Base-by-base conservation (phyloP, 2,329 filamentous ascomycete species). In the Fusarium keratoplasticum region DNA sequence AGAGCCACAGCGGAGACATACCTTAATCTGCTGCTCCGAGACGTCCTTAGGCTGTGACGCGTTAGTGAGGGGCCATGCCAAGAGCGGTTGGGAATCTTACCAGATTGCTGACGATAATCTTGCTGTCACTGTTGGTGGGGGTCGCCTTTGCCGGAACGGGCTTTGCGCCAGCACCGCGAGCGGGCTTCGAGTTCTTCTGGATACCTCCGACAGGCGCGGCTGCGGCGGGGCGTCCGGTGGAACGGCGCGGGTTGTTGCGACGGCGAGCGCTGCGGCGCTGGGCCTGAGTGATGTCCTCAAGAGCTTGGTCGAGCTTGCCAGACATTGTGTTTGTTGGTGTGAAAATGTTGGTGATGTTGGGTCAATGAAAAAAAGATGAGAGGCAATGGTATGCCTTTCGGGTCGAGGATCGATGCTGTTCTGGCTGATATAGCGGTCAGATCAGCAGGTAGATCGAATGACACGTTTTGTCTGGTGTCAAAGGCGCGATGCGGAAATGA, bases 71-170 rank as follows among this genome's bases (percentile, higher is more conserved):
- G n/a, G 13, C 38, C 25, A n/a, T 22, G 11, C 2, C 2, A 0
- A 71, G 54, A 22, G 36, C n/a, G 13, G 42, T 35, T 6, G 42
- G 13, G 35, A 4, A 57, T 78, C 95, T 85, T 93, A 98, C 95
- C 89, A 99, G 90, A 88, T 97, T 97, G 92, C 95, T 98, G 86
- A 99, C 96, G 85, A 98, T 94, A 86, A 98, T 96, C 88, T 98
- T 98, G 89, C 95, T 97, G 78, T 97, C 95, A 81, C 91, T 91
- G 80, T 87, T 87, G 71, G 86, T 84, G 76, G 87, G 85, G 67
- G 89, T 84, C 69, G 90, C 89, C 82, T 92, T 93, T 78, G 90
- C 89, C 72, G 94, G 90, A 47, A 88, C 86, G 70, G 89, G 86
- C 85, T 92, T 91, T 77, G 87, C 87, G 55, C 87, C 85, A 70